Base-by-base conservation (phyloP, 2,329 filamentous ascomycete species). In the Botrytis aclada region DNA sequence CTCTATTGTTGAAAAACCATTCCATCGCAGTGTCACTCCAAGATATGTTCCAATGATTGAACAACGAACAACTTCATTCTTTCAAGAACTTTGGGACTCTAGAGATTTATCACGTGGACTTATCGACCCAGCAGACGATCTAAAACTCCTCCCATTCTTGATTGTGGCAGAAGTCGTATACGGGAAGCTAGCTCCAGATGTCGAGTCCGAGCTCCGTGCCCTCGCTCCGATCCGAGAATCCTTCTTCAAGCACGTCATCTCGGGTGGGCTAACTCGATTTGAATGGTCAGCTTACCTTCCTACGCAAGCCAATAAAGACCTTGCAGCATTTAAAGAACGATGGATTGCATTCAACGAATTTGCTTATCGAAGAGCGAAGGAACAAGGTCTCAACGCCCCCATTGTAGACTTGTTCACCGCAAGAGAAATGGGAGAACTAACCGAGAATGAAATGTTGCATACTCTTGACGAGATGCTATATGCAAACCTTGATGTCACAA, bases 401-500 rank as follows among this genome's bases (percentile, higher is more conserved):
- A 61, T 74, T 12, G 34, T 75, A 25, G 47, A 72, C 18, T 76
- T 81, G 71, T 79, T 76, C 54, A 39, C 69, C 22, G 74, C 67
- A 10, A 74, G 76, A 1, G 34, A 76, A 10, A 4, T 32, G 7
- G 79, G 81, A 0, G 45, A 70, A 8, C 77, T 83, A 32, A 77
- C 72, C 1, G 71, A 70, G 20, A 77, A 81, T 9, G 73, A 83
- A 60, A 69, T 83, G 2, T 77, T 82, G 0, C 84, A 85, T 43
- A 86, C 85, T 0, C 75, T 86, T 9, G 84, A 86, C 73, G 85
- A 86, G 76, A 81, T 81, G 61, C 80, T 86, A 0, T 86, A 82
- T 73, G 84, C 83, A 3, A 86, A 86, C 73, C 79, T 86, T 1
- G 85, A 86, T 73, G 84, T 86, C 14, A 84, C 84, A 0, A 81